These are phyloP conservation scores for Penicillium macrosclerotiorum DNA, from an alignment of 495 filamentous ascomycete genomes.

Conservation along the genomic window DNA sequence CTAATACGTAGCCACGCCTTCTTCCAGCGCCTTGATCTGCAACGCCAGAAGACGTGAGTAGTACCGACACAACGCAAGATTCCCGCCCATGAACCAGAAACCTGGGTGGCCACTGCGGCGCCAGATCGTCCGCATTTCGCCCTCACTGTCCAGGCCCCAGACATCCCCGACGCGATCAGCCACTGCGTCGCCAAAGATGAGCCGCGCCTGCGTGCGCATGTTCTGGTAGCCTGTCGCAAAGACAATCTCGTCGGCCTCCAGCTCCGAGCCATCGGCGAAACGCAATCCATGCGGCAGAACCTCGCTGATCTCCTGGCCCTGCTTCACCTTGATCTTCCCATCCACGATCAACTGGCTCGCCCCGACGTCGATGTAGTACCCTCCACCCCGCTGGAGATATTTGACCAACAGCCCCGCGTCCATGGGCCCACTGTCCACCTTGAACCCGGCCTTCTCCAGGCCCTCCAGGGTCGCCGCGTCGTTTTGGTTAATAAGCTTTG, in stretches of 20 bases:
- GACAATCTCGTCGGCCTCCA: conserved; percentile 77
- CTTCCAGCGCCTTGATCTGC: conserved; percentile 69
- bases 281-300: conserved; percentile 58
- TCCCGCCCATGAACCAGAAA: conserved; percentile 84
- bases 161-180: conserved; percentile 64
- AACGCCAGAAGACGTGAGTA: conserved; percentile 70
- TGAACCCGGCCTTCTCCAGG: conserved; percentile 65
- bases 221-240: conserved; percentile 83
- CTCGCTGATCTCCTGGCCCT: conserved; percentile 62
- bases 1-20: conserved; percentile 42
- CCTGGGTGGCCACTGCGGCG: conserved; percentile 66
- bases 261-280: conserved; percentile 63
- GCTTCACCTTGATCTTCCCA: conserved; percentile 74
- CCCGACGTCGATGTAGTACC: conserved; percentile 79
- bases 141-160: conserved; percentile 78
- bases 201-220: conserved; percentile 61
- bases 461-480: conserved; percentile 57
- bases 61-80: conserved; percentile 70
- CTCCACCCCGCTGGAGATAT: conserved; percentile 72
- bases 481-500: conserved; percentile 39
- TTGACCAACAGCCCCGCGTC: conserved; percentile 67
- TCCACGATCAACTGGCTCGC: conserved; percentile 69
- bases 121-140: conserved; percentile 75
- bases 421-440: conserved; percentile 64
- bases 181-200: conserved; percentile 69